phyloP scores from a whole-genome alignment of 1,139 yeast species.

The Nakaseomyces glabratus region DNA sequence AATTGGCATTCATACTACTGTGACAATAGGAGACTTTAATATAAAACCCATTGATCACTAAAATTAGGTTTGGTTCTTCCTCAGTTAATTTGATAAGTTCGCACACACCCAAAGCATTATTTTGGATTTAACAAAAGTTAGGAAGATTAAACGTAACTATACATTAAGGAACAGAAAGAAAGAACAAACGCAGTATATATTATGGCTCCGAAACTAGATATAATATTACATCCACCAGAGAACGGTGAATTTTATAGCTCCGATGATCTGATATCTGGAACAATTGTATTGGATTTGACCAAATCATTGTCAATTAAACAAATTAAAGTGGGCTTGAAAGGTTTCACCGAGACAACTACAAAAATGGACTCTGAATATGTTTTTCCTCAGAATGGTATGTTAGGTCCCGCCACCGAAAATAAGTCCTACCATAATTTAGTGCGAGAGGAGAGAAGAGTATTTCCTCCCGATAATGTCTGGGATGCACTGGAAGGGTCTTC shows the following conservation, averaged over 20 bases:
- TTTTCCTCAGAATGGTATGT: constrained; percentile 19
- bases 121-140: no score
- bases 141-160: no score
- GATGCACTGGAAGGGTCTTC: constrained; percentile 24
- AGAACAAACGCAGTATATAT: no score
- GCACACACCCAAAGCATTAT: no score
- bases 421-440: constrained; percentile 22
- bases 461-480: constrained; percentile 30
- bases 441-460: constrained; percentile 18
- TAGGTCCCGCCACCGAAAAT: constrained; percentile 22
- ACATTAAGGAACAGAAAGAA: no score
- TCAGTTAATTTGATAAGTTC: no score
- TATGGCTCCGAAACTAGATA: constrained; percentile 22
- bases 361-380: constrained; percentile 18
- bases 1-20: no score
- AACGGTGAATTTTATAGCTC: constrained; percentile 25
- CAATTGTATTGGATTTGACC: constrained; percentile 15
- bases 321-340: constrained; percentile 22
- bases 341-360: constrained; percentile 24
- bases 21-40: no score
- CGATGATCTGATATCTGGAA: constrained; percentile 23
- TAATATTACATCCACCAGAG: constrained; percentile 21
- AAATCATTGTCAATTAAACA: constrained; percentile 23
- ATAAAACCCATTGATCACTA: no score
- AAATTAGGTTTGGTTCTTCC: no score